Evolutionary conservation across 2,329 filamentous ascomycete genomes (phyloP), one percentile per base, ranked within the genome.

Genomic region (Myriosclerotinia scirpicola): DNA sequence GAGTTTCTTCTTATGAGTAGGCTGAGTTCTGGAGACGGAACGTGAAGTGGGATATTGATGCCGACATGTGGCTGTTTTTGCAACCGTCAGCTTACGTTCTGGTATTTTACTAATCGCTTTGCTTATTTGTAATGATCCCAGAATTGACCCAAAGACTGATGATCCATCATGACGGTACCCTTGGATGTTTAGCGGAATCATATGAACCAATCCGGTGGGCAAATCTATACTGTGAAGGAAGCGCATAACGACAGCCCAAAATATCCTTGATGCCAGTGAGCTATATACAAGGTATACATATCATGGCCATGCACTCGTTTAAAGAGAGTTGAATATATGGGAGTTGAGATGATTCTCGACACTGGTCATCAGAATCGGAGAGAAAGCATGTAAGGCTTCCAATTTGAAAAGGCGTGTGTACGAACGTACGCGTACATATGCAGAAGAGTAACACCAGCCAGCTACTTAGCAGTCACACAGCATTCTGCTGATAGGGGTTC

Each of bases 81-180:
- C 40, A 40, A 58, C 20, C 14, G 62, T 65, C 62, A 65, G 53
- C 62, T 65, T 65, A 65, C 54, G 26, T 36, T 40, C 14, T 50
- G 36, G 42, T 22, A n/a, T 50, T 58, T 65, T 59, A 65, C 20
- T 65, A 58, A 59, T 65, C 44, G 42, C 20, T 59, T 64, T 58
- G 34, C 15, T 36, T n/a, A 38, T 65, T 59, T 59, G 62, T 59
- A 22, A 65, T 65, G 26, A 26, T 58, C 20, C 26, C 9, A 46
- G 17, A 38, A 38, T 30, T 42, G 42, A 40, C 44, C 58, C 36
- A 61, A 26, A 38, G 20, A 38, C 14, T 38, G 44, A 5, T 14
- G 44, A 50, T 61, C 44, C 30, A 52, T 36, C 8, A 38, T 34
- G 20, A 50, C 30, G 44, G 44, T 50, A 44, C 14, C 14, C 15